Percentiles rank a stretch among this genome's conserved stretches.
Conservation (phyloP, 768 basidiomycete genomes). For the Termitomyces sp. region DNA sequence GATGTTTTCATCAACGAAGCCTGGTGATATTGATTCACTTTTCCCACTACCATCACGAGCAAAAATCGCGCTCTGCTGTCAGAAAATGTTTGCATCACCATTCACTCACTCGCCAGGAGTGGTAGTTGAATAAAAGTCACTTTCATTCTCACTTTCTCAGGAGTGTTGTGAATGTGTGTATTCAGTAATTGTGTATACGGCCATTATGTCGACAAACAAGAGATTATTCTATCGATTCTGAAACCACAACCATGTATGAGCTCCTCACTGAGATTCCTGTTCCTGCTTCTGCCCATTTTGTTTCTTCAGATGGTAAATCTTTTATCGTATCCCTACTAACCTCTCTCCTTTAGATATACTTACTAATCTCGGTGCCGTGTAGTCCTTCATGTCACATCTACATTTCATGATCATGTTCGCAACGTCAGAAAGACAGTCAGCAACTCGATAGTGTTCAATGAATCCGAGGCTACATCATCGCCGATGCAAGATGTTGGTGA, state of each 20-base stretch:
- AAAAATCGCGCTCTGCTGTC: neutral
- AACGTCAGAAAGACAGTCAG: conserved; percentile 41
- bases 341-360: neutral
- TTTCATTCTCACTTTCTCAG: neutral
- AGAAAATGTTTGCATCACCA: neutral
- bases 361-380: neutral
- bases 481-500: conserved; percentile 32
- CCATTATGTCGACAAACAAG: neutral
- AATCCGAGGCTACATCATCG: conserved; percentile 14
- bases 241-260: conserved; percentile 23
- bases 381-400: conserved; percentile 41
- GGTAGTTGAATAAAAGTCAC: too few relatives aligned
- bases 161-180: neutral
- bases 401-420: conserved; percentile 42
- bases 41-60: neutral
- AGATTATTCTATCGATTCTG: neutral
- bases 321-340: neutral
- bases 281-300: conserved; percentile 29
- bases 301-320: conserved; percentile 16
- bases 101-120: too few relatives aligned
- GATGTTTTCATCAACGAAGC: neutral
- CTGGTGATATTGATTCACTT: neutral
- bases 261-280: conserved; percentile 35
- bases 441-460: conserved; percentile 29
- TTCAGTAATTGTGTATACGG: neutral